Evolutionary conservation across 2,329 filamentous ascomycete species (phyloP), one percentile per base, ranked within the genome.

Genomic region (Cladophialophora psammophila): DNA sequence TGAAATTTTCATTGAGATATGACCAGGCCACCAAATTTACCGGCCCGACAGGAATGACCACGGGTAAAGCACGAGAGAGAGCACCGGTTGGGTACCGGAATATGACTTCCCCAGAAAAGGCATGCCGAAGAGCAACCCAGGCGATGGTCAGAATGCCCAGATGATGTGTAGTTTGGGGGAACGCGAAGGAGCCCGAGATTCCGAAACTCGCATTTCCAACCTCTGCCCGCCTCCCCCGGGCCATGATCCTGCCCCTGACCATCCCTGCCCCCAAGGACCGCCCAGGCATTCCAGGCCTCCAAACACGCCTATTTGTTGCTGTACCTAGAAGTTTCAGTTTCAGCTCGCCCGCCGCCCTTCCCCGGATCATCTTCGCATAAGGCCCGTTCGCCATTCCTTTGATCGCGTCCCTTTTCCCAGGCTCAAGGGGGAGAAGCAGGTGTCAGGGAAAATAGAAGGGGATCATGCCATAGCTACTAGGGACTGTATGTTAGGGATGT

Each of bases 361-460:
- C 58, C 59, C 59, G 34, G 59, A 61, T 52, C 48, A 61, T 35
- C 40, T 15, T 48, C 26, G 38, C 59, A 8, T 38, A 45, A 48
- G 31, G 32, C 42, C 20, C 57, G 15, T 40, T 4, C 32, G 32
- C 6, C 32, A 61, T 36, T 26, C 31, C 45, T 50, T 10, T 26
- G 20, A 3, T n/a, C 18, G 18, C 45, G 26, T 26, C 7, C 18
- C 26, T 26, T 50, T 26, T 18, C 36, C 32, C 57, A 50, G 6
- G 57, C n/a, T 10, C 57, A 42, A 38, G 36, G 8, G 36, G 36
- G 36, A 13, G 13, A 13, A 10, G 7, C n/a, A 26, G 18, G n/a
- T 18, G 18, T 7, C 1, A 8, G 45, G 4, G 45, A 50, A 5
- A 50, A 50, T 7, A 50, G 20, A 26, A 26, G 45, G 45, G 20